phyloP scores from a whole-genome alignment of 495 filamentous ascomycete genomes.

The Hypoxylon perforatum region DNA sequence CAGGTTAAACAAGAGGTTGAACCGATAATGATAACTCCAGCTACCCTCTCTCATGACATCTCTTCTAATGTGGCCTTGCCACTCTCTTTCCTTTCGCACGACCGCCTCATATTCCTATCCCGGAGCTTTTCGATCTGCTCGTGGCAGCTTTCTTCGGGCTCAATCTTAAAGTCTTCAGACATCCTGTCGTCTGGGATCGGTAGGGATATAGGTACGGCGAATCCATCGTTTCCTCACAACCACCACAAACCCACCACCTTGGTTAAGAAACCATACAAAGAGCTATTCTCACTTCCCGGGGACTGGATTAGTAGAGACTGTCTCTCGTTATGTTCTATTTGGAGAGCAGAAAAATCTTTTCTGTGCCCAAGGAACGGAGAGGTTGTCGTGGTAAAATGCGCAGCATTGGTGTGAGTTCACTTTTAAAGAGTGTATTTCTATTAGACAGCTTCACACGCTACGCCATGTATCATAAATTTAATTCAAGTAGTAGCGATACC shows the following conservation, averaged over 20 bases:
- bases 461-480: too few species aligned
- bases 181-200: not conserved
- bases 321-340: conserved; percentile 40
- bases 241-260: not conserved
- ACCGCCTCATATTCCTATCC: conserved; percentile 5
- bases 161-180: not conserved
- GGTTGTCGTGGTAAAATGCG: conserved; percentile 42
- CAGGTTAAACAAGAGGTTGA: not conserved
- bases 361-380: conserved; percentile 49
- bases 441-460: too few species aligned
- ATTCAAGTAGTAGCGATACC: too few species aligned
- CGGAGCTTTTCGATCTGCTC: conserved; percentile 6
- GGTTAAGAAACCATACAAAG: not conserved
- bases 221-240: not conserved
- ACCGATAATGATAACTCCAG: not conserved
- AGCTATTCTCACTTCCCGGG: conserved; percentile 13
- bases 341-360: conserved; percentile 40
- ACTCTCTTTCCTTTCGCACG: not conserved
- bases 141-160: not conserved
- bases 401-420: not conserved
- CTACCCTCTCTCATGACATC: not conserved
- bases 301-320: conserved; percentile 43
- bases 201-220: not conserved
- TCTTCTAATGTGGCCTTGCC: conserved; percentile 6
- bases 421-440: too few species aligned